A percentile compares a stretch with the other conserved stretches of the same genome.
Conservation (phyloP, 441 rosid species). For the Pelargonium australe region DNA sequence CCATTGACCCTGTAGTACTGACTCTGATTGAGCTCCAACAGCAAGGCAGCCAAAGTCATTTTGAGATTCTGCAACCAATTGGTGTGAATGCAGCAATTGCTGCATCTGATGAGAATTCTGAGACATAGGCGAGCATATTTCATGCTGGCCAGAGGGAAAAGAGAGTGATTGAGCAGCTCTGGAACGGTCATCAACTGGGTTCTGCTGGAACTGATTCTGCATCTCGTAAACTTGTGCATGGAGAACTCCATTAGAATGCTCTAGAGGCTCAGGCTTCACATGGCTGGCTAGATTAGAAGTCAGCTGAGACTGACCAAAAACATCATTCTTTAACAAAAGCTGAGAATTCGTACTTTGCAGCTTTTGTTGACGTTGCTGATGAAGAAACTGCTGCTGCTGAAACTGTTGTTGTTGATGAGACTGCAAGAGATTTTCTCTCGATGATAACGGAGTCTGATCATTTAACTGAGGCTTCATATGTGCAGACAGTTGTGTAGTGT, state of each 20-base stretch:
- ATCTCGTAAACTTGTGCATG: conserved; percentile 58
- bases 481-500: conserved; percentile 40
- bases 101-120: conserved; percentile 70
- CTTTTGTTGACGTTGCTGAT: conserved; percentile 55
- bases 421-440: conserved; percentile 44
- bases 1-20: conserved; percentile 56
- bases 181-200: conserved; percentile 47
- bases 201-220: conserved; percentile 70
- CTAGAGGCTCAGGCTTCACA: conserved; percentile 73
- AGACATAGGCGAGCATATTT: conserved; percentile 38
- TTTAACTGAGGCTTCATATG: conserved; percentile 37
- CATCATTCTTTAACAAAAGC: conserved; percentile 40
- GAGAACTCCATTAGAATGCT: conserved; percentile 44
- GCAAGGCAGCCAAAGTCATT: conserved; percentile 46
- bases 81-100: conserved; percentile 56
- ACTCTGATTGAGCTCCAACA: conserved; percentile 49
- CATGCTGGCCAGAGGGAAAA: conserved; percentile 47
- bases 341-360: conserved; percentile 69
- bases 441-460: conserved; percentile 42
- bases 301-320: conserved; percentile 55
- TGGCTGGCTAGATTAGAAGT: conserved; percentile 47
- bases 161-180: conserved; percentile 40
- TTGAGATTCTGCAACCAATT: conserved; percentile 50
- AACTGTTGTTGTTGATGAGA: conserved; percentile 51
- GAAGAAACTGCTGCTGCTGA: conserved; percentile 31